Evolutionary conservation across 2,329 filamentous ascomycete genomes (phyloP).

Genomic region (Aureobasidium sp.): DNA sequence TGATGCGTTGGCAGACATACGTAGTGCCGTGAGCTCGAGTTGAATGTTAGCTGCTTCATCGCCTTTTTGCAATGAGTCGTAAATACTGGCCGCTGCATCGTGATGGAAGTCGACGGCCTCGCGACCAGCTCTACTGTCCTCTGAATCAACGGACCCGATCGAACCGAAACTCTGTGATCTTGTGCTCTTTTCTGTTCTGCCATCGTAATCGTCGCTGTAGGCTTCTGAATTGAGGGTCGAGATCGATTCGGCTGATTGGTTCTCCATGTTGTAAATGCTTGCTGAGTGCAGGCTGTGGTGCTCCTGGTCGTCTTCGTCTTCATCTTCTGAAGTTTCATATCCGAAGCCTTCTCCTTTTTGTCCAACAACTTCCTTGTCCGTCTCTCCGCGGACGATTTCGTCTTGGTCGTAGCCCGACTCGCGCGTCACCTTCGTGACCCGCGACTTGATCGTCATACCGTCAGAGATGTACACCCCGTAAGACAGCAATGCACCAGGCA

Average conservation of each 20-base stretch:
- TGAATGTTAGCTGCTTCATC: slow-evolving; percentile 75
- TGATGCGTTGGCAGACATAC: slow-evolving; percentile 83
- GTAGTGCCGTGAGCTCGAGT: slow-evolving; percentile 87
- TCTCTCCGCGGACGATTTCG: slow-evolving; percentile 26
- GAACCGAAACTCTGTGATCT: slow-evolving; percentile 30
- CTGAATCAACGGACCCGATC: slow-evolving; percentile 63
- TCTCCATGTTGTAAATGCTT: slow-evolving; percentile 44
- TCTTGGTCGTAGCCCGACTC: slow-evolving; percentile 38
- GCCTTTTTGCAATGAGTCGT: slow-evolving; percentile 72
- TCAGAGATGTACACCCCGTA: slow-evolving; percentile 68
- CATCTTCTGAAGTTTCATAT: slow-evolving; percentile 50
- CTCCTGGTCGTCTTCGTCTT: slow-evolving; percentile 53
- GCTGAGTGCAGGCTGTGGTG: slow-evolving; percentile 30
- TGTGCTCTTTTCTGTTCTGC: slow-evolving; percentile 15
- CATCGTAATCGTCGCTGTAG: slow-evolving; percentile 31
- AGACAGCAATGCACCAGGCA: slow-evolving; percentile 69
- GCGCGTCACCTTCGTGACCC: slow-evolving; percentile 41
- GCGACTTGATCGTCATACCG: slow-evolving; percentile 41
- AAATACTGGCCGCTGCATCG: slow-evolving; percentile 79
- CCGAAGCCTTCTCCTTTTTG: slow-evolving; percentile 54
- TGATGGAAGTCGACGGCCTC: slow-evolving; percentile 64
- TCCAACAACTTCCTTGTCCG: slow-evolving; percentile 51
- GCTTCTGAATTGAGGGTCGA: slow-evolving; percentile 54
- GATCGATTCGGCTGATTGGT: slow-evolving; percentile 50
- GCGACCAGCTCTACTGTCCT: slow-evolving; percentile 38